A percentile compares a stretch with the other conserved stretches of the same genome.
Evolutionary conservation across 2,329 filamentous ascomycete genomes (phyloP).

Genomic region (Cladophialophora psammophila): DNA sequence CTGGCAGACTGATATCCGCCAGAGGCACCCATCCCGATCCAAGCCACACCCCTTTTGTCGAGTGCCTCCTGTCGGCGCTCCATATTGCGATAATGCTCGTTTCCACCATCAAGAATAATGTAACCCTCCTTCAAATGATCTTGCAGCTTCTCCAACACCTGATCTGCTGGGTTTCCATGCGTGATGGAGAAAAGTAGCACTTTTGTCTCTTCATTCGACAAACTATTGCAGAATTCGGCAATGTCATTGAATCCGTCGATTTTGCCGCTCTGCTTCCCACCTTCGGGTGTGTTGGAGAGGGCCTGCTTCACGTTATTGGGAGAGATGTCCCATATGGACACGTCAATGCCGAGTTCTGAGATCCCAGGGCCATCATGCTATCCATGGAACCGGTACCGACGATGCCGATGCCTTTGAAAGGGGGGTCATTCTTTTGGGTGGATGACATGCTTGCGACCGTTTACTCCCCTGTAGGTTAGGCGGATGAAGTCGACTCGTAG

Average conservation of each 20-base stretch:
- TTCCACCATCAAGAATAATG: slow-evolving; percentile 2
- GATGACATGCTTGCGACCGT: not conserved
- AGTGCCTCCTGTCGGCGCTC: slow-evolving; percentile 10
- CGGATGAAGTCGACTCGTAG: too few species aligned
- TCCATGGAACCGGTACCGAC: slow-evolving; percentile 10
- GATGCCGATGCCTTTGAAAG: not conserved
- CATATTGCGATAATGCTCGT: slow-evolving; percentile 10
- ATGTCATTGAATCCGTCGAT: slow-evolving; percentile 7
- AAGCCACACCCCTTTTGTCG: not conserved
- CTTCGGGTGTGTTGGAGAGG: slow-evolving; percentile 9
- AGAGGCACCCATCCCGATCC: slow-evolving; percentile 14
- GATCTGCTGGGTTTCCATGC: slow-evolving; percentile 1
- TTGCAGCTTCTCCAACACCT: not conserved
- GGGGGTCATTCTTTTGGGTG: not conserved
- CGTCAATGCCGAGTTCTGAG: slow-evolving; percentile 10
- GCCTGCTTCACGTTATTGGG: slow-evolving; percentile 5
- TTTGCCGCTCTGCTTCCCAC: not conserved
- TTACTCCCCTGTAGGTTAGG: too few species aligned
- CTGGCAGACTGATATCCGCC: slow-evolving; percentile 13
- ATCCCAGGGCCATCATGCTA: slow-evolving; percentile 3
- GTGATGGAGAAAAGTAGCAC: slow-evolving; percentile 9
- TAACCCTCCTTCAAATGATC: not conserved
- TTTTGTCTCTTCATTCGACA: not conserved
- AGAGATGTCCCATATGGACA: slow-evolving; percentile 2
- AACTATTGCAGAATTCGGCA: not conserved